A percentile compares a stretch with the other conserved stretches of the same genome.
Conservation (phyloP, 75 land plant species). For the Pinus tabuliformis region DNA sequence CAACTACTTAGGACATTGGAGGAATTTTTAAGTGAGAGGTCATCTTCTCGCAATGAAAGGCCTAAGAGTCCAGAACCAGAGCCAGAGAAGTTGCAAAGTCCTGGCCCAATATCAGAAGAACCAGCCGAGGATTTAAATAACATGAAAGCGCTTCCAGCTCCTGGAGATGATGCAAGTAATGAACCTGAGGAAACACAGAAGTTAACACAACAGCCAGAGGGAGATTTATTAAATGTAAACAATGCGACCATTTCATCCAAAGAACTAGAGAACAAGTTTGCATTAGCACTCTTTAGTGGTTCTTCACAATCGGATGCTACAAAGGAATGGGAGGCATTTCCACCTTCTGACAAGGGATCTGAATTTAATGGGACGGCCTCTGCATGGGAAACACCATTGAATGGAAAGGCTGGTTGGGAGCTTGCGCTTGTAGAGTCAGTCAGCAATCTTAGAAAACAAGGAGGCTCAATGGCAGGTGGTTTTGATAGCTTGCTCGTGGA, state of each 20-base stretch:
- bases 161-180: slow-evolving; percentile 22
- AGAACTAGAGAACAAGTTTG: slow-evolving; percentile 68
- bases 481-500: slow-evolving; percentile 70
- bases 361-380: slow-evolving; percentile 34
- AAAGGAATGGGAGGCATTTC: slow-evolving; percentile 48
- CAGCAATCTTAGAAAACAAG: slow-evolving; percentile 68
- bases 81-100: slow-evolving; percentile 12
- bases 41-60: slow-evolving; percentile 23
- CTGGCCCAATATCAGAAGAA: background rate
- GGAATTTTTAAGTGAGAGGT: slow-evolving; percentile 64
- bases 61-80: slow-evolving; percentile 53
- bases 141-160: slow-evolving; percentile 53
- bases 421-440: slow-evolving; percentile 80
- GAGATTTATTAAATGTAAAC: slow-evolving; percentile 55
- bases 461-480: slow-evolving; percentile 63
- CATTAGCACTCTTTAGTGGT: slow-evolving; percentile 71
- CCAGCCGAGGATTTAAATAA: slow-evolving; percentile 33
- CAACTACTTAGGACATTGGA: slow-evolving; percentile 76
- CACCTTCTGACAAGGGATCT: background rate
- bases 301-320: slow-evolving; percentile 8
- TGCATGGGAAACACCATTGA: slow-evolving; percentile 64
- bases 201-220: slow-evolving; percentile 15
- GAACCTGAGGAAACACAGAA: slow-evolving; percentile 5
- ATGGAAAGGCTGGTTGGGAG: slow-evolving; percentile 90
- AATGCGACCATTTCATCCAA: slow-evolving; percentile 56